Evolutionary conservation across 176 grass and related monocot genomes (phyloP).

Genomic region (Puya raimondii): DNA sequence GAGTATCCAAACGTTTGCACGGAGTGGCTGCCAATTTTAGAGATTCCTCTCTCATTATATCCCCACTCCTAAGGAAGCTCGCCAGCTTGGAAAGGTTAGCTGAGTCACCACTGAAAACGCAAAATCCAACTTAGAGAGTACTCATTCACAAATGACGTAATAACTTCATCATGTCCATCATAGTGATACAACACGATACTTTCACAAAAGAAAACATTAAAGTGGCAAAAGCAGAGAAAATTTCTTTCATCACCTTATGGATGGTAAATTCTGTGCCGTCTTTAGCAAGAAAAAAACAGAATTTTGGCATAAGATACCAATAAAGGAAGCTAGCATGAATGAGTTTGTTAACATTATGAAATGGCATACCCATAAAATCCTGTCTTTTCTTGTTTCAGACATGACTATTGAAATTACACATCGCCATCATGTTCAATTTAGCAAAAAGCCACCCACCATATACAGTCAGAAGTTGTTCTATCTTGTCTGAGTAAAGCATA

Average conservation of each 20-base stretch:
- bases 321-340: too few species aligned
- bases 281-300: too few species aligned
- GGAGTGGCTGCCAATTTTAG: slow-evolving; percentile 30
- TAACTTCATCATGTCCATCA: neutral
- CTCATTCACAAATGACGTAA: neutral
- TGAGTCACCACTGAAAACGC: slow-evolving; percentile 43
- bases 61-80: slow-evolving; percentile 45
- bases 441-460: too few species aligned
- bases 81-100: slow-evolving; percentile 26
- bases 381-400: too few species aligned
- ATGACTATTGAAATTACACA: too few species aligned
- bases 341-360: too few species aligned
- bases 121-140: neutral
- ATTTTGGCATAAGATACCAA: too few species aligned
- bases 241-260: slow-evolving; percentile 1
- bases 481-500: too few species aligned
- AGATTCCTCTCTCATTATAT: slow-evolving; percentile 69
- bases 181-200: neutral
- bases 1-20: slow-evolving; percentile 37
- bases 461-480: too few species aligned
- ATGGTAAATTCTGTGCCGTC: too few species aligned
- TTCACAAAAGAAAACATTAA: neutral
- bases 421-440: too few species aligned
- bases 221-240: neutral
- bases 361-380: too few species aligned